phyloP scores from a whole-genome alignment of 2,329 filamentous ascomycete genomes.

The Aspergillus tamarii region DNA sequence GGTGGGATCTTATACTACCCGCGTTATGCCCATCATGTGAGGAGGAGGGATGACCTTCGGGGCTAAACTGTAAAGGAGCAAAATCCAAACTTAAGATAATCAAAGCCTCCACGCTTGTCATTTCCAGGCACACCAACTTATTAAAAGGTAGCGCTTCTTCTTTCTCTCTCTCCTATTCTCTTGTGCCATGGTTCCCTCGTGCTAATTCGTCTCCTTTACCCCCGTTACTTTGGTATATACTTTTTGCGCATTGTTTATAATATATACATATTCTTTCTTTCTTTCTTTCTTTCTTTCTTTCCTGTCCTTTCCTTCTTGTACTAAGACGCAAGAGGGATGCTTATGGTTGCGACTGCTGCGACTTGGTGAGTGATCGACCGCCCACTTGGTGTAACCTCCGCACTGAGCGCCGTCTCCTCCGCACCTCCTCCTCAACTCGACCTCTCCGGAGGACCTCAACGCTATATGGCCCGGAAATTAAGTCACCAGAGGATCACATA shows the following conservation, averaged over 20 bases:
- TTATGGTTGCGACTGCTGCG: not conserved
- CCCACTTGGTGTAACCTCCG: conserved; percentile 22
- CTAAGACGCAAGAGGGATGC: conserved; percentile 10
- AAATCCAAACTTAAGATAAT: not conserved
- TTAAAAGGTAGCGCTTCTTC: not conserved
- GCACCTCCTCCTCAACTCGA: conserved; percentile 22
- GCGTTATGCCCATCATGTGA: not conserved
- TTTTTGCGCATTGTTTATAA: not conserved
- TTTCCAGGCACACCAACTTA: not conserved
- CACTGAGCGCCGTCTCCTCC: conserved; percentile 22
- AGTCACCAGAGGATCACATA: conserved; percentile 70
- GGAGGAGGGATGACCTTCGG: not conserved
- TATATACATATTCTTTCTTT: not conserved
- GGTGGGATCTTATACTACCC: no score
- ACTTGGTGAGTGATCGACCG: conserved; percentile 21
- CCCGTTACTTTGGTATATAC: conserved; percentile 9
- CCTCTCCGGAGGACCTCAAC: conserved; percentile 21
- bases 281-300: not conserved
- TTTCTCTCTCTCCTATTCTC: no score
- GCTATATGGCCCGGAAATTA: conserved; percentile 67
- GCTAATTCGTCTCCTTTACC: conserved; percentile 3
- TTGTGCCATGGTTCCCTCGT: no score
- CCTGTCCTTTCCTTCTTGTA: not conserved
- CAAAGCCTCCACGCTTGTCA: not conserved
- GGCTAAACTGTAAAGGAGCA: not conserved